Base-by-base conservation (phyloP, 1,139 yeast species). In the Kurtzmaniella quercitrusa region DNA sequence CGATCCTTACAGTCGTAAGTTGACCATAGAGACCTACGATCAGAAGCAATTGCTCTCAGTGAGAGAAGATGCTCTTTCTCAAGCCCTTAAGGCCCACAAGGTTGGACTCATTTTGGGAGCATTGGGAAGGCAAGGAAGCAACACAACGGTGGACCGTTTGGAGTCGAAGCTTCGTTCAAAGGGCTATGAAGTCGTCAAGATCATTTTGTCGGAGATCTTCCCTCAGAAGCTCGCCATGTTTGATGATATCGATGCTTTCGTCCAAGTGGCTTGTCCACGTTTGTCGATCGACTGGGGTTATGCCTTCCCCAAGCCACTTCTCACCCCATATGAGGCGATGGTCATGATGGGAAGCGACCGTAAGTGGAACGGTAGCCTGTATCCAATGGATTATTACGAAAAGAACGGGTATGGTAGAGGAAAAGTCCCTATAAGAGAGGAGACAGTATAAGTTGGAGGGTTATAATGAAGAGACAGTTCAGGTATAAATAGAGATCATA, bases 261-360 rank as follows among this genome's bases (percentile, higher is more conserved):
- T 93, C 16, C 99, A 93, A 63, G 96, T 93, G 3, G 99, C 98
- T 0, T 93, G 99, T 60, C 99, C 99, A 0, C 72, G 99, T 53
- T 70, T 93, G 43, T 88, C 96, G 2, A 93, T 93, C 38, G 99
- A 93, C 62, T 93, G 99, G 99, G 99, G 99, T 1, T 93, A 94
- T 60, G 98, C 98, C 0, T 93, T 93, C 59, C 81, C 83, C 46
- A 87, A 86, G 58, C 99, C 99, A 0, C 69, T 93, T 39, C 66
- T 93, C 46, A 91, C 98, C 0, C 98, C 99, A 0, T 93, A 94
- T 60, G 99, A 93, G 58, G 91, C 97, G 0, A 90, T 88, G 90
- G 96, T 91, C 3, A 77, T 90, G 74, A 63, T 93, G 55, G 85
- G 79, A 9, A 73, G 81, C 44, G 96, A 90, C 56, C 68, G 70